Conservation (phyloP, 169 alveolate species). For the Plasmodium knowlesi region DNA sequence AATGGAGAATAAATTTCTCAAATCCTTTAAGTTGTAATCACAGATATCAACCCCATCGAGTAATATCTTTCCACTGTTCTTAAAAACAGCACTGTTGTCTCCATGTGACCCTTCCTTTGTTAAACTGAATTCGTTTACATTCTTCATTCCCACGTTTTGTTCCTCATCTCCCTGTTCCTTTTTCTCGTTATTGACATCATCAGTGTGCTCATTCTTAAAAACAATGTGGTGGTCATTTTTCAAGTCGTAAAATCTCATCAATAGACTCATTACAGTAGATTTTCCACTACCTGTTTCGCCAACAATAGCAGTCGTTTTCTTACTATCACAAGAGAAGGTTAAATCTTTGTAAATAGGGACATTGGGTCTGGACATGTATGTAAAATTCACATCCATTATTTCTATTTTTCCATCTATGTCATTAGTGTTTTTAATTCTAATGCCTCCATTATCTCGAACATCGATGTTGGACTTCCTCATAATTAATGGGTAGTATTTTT, state of each 20-base stretch:
- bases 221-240: conserved; percentile 81
- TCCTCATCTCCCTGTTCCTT: not conserved
- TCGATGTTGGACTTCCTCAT: conserved; percentile 51
- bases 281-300: conserved; percentile 97
- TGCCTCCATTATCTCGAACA: conserved; percentile 62
- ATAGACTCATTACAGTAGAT: conserved; percentile 90
- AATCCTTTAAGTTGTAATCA: conserved; percentile 80
- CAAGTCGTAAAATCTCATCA: conserved; percentile 91
- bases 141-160: not conserved
- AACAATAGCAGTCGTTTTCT: conserved; percentile 90
- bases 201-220: conserved; percentile 52
- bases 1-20: conserved; percentile 69
- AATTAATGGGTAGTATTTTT: conserved; percentile 64
- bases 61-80: conserved; percentile 84
- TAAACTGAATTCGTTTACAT: not conserved
- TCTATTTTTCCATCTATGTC: conserved; percentile 39
- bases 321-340: conserved; percentile 72
- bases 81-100: conserved; percentile 14
- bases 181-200: not conserved
- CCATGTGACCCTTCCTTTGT: not conserved
- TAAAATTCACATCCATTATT: conserved; percentile 41
- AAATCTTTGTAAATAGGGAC: conserved; percentile 71
- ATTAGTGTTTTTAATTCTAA: conserved; percentile 30
- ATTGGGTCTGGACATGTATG: conserved; percentile 62
- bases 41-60: conserved; percentile 90